Percentiles rank a stretch among this genome's conserved stretches.
These are phyloP conservation scores for Trypanosoma melophagium DNA, from an alignment of 208 protist genomes.

Conservation along the genomic window DNA sequence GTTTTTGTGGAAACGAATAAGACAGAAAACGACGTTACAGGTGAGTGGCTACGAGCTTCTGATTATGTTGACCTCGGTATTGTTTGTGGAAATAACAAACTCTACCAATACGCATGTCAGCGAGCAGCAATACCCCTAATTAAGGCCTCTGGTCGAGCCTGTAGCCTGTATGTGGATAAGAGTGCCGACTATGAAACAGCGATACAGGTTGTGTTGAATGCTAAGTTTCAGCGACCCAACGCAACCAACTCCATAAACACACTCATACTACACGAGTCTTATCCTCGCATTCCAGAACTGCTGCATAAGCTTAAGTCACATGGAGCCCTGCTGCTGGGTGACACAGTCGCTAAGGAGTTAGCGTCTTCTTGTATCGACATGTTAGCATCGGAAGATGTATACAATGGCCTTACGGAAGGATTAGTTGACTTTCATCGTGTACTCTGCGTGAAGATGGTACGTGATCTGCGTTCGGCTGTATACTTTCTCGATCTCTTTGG, in stretches of 20 bases:
- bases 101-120: constrained; percentile 43
- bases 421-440: constrained; percentile 36
- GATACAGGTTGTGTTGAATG: constrained; percentile 46
- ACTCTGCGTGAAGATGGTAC: constrained; percentile 50
- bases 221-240: constrained; percentile 44
- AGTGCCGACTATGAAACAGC: constrained; percentile 54
- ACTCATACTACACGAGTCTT: constrained; percentile 44
- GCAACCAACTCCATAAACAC: constrained; percentile 57
- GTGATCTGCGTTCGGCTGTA: constrained; percentile 40
- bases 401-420: constrained; percentile 40
- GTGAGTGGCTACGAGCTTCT: constrained; percentile 44
- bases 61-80: constrained; percentile 50
- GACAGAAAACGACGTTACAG: constrained; percentile 28
- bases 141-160: constrained; percentile 42
- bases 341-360: constrained; percentile 33
- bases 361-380: constrained; percentile 37
- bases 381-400: constrained; percentile 54
- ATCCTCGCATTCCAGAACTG: constrained; percentile 55
- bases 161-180: constrained; percentile 58
- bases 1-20: constrained; percentile 53
- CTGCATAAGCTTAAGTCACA: constrained; percentile 37
- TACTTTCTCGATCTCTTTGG: constrained; percentile 65
- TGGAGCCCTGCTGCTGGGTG: constrained; percentile 40
- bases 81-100: constrained; percentile 53
- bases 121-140: constrained; percentile 51